These are phyloP conservation scores for Ogataea philodendri DNA, from an alignment of 805 yeast genomes.

Conservation along the genomic window DNA sequence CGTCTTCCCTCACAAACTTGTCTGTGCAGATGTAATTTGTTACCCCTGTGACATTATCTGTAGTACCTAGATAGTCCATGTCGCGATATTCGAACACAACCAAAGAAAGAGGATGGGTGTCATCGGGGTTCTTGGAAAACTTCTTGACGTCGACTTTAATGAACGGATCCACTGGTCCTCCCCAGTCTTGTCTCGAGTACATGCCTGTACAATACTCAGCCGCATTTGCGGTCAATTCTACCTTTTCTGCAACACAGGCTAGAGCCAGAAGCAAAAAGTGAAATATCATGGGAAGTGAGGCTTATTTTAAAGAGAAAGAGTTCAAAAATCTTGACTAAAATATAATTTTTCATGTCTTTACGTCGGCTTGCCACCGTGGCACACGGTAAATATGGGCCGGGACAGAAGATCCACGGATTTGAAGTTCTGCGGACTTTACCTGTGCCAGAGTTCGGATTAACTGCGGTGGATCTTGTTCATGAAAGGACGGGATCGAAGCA, in stretches of 20 bases:
- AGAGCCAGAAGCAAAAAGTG: constrained; percentile 6
- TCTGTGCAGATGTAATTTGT: constrained; percentile 74
- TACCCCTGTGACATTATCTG: constrained; percentile 39
- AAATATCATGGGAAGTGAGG: constrained; percentile 3
- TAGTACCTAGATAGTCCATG: constrained; percentile 61
- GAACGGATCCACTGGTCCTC: constrained; percentile 69
- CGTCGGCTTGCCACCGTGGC: constrained; percentile 15
- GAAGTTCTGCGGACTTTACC: constrained; percentile 59
- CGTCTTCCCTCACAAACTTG: constrained; percentile 50
- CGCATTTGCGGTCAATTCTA: constrained; percentile 45
- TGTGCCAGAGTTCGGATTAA: constrained; percentile 78
- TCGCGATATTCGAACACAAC: constrained; percentile 85
- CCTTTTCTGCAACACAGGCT: constrained; percentile 40
- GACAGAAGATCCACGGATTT: constrained; percentile 64
- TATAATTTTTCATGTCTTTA: constrained; percentile 13
- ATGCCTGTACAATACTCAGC: constrained; percentile 85
- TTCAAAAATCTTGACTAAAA: background rate
- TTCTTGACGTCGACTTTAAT: constrained; percentile 46
- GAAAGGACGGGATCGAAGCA: constrained; percentile 71
- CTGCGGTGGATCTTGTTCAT: constrained; percentile 75
- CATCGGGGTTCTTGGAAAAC: constrained; percentile 32
- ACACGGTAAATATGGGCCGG: constrained; percentile 56
- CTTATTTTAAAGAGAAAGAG: background rate
- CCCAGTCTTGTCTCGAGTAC: constrained; percentile 84
- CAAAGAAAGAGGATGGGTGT: constrained; percentile 53